Evolutionary conservation across 2,329 filamentous ascomycete genomes (phyloP), one percentile per base, ranked within the genome.

Genomic region (Exserohilum rostratum): DNA sequence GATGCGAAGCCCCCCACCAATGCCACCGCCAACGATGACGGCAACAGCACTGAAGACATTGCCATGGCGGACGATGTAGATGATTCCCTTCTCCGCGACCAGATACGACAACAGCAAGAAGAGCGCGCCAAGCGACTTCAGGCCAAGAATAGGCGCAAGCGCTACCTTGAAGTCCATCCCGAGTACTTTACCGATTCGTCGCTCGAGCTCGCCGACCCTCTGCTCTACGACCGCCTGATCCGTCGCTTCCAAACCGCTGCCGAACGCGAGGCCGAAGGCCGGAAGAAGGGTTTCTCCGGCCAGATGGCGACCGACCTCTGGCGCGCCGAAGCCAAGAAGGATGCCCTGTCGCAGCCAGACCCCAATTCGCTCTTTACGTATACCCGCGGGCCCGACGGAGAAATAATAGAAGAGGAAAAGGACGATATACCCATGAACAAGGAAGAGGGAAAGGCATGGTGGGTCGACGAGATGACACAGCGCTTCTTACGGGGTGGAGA

Each of bases 151-250:
- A 83, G 91, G 46, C 85, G 91, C 12, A 88, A 90, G 62, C 86
- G 88, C 66, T 96, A 91, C 69, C 81, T 96, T 20, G 84, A 88
- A 57, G 79, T 84, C 4, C 84, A 93, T 69, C 87, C 88, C 2
- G 83, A 85, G 49, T 96, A 96, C 77, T 89, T 93, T 70, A 75
- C 77, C 42, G 78, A 79, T 46, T 65, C 82, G 42, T 81, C 82
- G 50, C 83, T 88, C 55, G 86, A 88, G 74, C 80, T 87, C 63
- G 85, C 83, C 72, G 83, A 95, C 75, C 91, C 91, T 1, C 78
- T 93, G 7, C 83, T 96, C 29, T 96, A 96, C 79, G 90, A 96
- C 73, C 84, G 85, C 48, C 82, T 96, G 20, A 84, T 96, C 56
- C 86, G 90, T 47, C 86, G 85, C 46, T 93, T 92, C 72, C 90